Conservation (phyloP, 345 rosid species). For the Acer campestre region DNA sequence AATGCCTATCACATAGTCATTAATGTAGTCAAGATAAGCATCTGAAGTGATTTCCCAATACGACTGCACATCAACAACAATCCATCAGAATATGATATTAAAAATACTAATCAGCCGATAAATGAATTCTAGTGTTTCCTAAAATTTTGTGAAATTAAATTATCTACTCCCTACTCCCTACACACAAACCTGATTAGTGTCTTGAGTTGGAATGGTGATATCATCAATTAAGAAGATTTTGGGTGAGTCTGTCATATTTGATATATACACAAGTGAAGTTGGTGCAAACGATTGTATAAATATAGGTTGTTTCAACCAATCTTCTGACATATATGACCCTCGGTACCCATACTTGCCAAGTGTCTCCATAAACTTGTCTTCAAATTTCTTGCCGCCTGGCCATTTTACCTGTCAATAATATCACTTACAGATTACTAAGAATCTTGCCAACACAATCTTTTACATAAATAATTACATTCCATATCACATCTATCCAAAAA, state of each 20-base stretch:
- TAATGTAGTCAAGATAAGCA: conserved; percentile 66
- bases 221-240: conserved; percentile 85
- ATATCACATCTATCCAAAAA: neutral
- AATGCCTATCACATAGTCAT: conserved; percentile 83
- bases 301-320: conserved; percentile 80
- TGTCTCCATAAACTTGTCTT: conserved; percentile 72
- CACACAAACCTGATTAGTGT: conserved; percentile 85
- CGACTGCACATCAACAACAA: conserved; percentile 53
- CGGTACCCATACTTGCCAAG: conserved; percentile 79
- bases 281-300: conserved; percentile 98
- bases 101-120: too few species aligned
- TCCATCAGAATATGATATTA: too few species aligned
- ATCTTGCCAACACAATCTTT: neutral
- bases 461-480: neutral
- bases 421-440: conserved; percentile 18
- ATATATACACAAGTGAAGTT: conserved; percentile 68
- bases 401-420: conserved; percentile 70
- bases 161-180: too few species aligned
- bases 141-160: too few species aligned
- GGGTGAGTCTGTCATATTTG: conserved; percentile 74
- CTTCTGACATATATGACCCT: conserved; percentile 79
- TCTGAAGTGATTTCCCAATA: conserved; percentile 89
- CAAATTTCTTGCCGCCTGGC: conserved; percentile 68
- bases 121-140: too few species aligned
- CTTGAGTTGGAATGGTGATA: conserved; percentile 63